Evolutionary conservation across 441 rosid genomes (phyloP).

Genomic region (Populus hybrid): DNA sequence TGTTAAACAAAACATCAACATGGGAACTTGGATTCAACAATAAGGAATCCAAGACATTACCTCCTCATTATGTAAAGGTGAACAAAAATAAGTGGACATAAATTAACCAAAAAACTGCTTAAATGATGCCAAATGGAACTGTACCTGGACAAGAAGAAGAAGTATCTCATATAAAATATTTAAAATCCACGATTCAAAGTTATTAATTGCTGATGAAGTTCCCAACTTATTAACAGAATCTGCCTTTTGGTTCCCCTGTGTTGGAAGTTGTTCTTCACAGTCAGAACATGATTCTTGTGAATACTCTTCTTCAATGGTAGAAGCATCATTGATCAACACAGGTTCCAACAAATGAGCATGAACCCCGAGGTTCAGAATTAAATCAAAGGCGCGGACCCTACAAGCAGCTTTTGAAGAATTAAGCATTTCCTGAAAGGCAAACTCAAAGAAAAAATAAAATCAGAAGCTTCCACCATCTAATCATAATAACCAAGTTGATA

Average conservation of each 20-base stretch:
- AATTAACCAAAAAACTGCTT: background rate
- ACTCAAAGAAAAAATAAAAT: conserved; percentile 15
- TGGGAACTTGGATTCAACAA: background rate
- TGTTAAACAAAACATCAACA: background rate
- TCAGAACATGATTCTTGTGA: conserved; percentile 67
- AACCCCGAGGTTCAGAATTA: conserved; percentile 83
- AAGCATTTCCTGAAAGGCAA: conserved; percentile 80
- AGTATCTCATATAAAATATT: no score
- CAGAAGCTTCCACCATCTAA: conserved; percentile 20
- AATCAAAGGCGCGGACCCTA: conserved; percentile 91
- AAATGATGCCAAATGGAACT: conserved; percentile 3
- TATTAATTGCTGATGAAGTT: conserved; percentile 63
- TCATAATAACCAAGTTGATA: conserved; percentile 17
- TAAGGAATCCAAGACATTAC: background rate
- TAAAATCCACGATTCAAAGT: conserved; percentile 92
- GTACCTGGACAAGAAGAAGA: conserved; percentile 97
- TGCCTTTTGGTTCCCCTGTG: conserved; percentile 48
- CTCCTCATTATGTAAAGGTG: background rate
- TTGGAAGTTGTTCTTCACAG: conserved; percentile 50
- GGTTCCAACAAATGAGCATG: conserved; percentile 50
- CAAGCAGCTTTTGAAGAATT: conserved; percentile 74
- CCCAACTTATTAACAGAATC: conserved; percentile 51
- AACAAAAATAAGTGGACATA: background rate
- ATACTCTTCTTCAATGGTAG: conserved; percentile 85
- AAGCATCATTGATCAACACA: conserved; percentile 55